These are phyloP conservation scores for Pseudomonodictys pantanalensis DNA, from an alignment of 495 filamentous ascomycete species.

Conservation along the genomic window DNA sequence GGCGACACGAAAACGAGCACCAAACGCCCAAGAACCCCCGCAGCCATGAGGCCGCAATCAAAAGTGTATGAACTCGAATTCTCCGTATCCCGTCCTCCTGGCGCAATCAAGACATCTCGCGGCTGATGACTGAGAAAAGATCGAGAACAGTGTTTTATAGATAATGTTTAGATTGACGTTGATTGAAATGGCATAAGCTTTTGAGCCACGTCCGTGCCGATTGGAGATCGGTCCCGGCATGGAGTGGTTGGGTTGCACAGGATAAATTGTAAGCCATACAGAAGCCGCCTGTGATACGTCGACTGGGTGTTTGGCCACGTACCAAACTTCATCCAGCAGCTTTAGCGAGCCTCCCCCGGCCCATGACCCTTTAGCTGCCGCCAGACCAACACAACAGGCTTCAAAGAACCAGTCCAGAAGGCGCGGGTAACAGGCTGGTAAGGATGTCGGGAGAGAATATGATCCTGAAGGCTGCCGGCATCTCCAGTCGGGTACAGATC, in stretches of 20 bases:
- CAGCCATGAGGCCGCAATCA: slow-evolving; percentile 22
- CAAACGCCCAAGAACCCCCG: slow-evolving; percentile 2
- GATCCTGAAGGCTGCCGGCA: background rate
- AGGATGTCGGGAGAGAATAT: background rate
- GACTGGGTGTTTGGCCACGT: slow-evolving; percentile 9
- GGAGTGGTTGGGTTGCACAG: slow-evolving; percentile 29
- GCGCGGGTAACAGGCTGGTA: background rate
- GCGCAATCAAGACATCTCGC: slow-evolving; percentile 19
- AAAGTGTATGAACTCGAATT: slow-evolving; percentile 21
- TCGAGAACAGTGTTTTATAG: slow-evolving; percentile 26
- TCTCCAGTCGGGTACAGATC: background rate
- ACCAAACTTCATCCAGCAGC: background rate
- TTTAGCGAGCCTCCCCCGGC: slow-evolving; percentile 12
- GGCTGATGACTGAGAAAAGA: slow-evolving; percentile 17
- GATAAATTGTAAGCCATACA: slow-evolving; percentile 30
- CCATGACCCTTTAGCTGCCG: background rate
- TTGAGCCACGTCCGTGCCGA: slow-evolving; percentile 14
- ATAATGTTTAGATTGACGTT: slow-evolving; percentile 27
- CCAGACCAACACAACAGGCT: background rate
- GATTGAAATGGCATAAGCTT: slow-evolving; percentile 24
- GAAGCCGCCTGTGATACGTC: slow-evolving; percentile 19
- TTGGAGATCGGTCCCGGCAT: slow-evolving; percentile 17
- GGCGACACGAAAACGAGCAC: slow-evolving; percentile 4
- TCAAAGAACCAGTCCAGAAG: background rate
- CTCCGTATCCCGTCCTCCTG: slow-evolving; percentile 20